Conservation (phyloP, 1,284 basidiomycete genomes). For the Tetrapyrgos nigripes region DNA sequence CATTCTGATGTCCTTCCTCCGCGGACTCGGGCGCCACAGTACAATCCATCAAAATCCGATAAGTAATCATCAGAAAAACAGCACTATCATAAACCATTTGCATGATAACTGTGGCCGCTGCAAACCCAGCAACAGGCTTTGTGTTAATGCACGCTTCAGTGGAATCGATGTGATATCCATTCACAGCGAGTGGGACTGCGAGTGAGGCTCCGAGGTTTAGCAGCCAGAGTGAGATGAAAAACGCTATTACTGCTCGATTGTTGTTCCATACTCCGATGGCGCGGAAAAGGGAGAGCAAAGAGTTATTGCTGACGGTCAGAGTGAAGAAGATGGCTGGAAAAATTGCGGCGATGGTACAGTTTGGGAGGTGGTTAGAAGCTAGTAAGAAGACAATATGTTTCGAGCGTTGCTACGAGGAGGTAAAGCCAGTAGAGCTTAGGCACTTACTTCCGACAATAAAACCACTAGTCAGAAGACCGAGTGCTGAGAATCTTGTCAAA, state of each 20-base stretch:
- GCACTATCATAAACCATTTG: constrained; percentile 4
- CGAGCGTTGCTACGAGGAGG: no score
- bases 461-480: not conserved
- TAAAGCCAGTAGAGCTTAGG: not conserved
- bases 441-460: constrained; percentile 1
- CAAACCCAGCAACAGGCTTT: not conserved
- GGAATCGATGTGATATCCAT: constrained; percentile 7
- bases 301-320: not conserved
- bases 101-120: not conserved
- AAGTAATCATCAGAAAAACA: constrained; percentile 9
- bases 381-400: no score
- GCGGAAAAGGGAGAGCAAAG: not conserved
- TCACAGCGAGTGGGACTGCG: constrained; percentile 7
- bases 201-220: not conserved
- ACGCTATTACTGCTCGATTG: not conserved
- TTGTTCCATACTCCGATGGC: not conserved
- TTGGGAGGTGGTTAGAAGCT: not conserved
- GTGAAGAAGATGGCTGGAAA: not conserved
- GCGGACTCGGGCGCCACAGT: no score
- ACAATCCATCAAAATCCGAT: constrained; percentile 3
- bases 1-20: no score
- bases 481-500: not conserved
- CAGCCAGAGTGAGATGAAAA: constrained; percentile 5
- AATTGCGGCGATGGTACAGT: not conserved
- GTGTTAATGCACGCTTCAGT: constrained; percentile 11